Base-by-base conservation (phyloP, 2,329 filamentous ascomycete genomes). In the Colletotrichum sp. region DNA sequence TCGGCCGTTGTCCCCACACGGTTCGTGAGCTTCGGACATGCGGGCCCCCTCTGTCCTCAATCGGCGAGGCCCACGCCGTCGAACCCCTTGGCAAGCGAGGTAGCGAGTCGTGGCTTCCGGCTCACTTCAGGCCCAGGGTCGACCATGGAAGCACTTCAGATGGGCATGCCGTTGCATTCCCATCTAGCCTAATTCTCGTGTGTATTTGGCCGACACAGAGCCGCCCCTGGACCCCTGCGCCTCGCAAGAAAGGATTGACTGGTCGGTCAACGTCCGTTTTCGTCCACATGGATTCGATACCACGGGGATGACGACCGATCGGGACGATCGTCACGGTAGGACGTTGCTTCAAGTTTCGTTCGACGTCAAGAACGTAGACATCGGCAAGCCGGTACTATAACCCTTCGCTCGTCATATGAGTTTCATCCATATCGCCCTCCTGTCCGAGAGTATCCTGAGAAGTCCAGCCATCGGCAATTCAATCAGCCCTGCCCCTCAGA, bases 251-350 rank as follows among this genome's bases (percentile, higher is more conserved):
- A 69, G 73, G 44, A 73, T 73, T 36, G 11, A 65, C 64, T 65
- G 57, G 70, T 76, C 70, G 73, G 73, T 36, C 57, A 27, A 69
- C 30, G 19, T 73, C 73, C 64, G 73, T 69, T 73, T 73, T 73
- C 34, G 73, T 73, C 69, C 64, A 59, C 32, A 59, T 69, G 27
- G 32, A 34, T 59, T 76, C 29, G n/a, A 59, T 69, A 32, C 32
- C 57, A 16, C 72, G 73, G 70, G 57, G 57, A 32, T 29, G 52
- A 29, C 34, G 27, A 72, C 69, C 39, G 63, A 69, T 72, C 64
- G 55, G 70, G 73, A 69, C 29, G 69, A 59, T 57, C 63, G n/a
- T 32, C 63, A 34, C 27, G 25, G 71, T 36, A 27, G 65, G 32
- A 73, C 49, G 44, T 65, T 69, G 57, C 69, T 39, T 59, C 52